Conservation (phyloP, 345 rosid genomes). For the Brassica napus region DNA sequence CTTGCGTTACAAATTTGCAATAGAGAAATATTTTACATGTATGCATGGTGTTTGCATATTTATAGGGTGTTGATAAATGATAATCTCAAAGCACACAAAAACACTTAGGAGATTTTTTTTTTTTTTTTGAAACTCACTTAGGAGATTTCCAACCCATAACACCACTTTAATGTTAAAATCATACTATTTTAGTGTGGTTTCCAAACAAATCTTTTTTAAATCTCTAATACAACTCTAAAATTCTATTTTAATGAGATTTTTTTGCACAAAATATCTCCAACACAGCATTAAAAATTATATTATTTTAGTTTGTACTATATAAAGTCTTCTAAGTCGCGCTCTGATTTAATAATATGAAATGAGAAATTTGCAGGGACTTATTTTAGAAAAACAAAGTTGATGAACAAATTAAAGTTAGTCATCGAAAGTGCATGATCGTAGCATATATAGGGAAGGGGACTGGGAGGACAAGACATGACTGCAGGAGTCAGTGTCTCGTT, state of each 20-base stretch:
- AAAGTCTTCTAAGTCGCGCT: neutral
- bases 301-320: neutral
- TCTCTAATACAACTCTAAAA: too few species aligned
- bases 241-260: too few species aligned
- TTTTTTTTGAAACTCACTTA: neutral
- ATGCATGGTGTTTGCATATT: neutral
- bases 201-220: too few species aligned
- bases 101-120: neutral
- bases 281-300: neutral
- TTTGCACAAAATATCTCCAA: too few species aligned
- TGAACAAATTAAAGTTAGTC: neutral
- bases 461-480: conserved; percentile 29
- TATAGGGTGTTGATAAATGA: neutral
- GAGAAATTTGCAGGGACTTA: neutral
- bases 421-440: conserved; percentile 9
- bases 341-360: neutral
- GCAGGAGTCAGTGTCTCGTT: conserved; percentile 36
- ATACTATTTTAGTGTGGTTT: too few species aligned
- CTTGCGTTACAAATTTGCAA: neutral
- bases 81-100: too few species aligned
- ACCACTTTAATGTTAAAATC: too few species aligned
- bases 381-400: neutral
- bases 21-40: neutral
- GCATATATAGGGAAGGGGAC: neutral
- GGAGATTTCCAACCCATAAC: too few species aligned